Base-by-base conservation (phyloP, 1,284 basidiomycete species). In the Naganishia liquefaciens region DNA sequence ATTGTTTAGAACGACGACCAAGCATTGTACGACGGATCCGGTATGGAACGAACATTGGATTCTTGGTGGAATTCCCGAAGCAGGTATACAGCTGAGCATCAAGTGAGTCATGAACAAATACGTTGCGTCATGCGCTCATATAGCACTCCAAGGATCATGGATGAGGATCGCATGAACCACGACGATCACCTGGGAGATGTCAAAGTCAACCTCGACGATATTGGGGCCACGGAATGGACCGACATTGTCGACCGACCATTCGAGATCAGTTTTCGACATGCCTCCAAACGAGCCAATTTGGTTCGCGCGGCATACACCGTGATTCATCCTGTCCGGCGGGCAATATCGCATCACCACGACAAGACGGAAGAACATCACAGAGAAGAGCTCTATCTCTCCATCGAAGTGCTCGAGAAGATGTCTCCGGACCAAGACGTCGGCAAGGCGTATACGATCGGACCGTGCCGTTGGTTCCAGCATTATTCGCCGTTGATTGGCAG, bases 101-200 rank as follows among this genome's bases (percentile, higher is more conserved):
- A 68, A 71, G 57, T 58, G 21, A 58, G 55, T 15, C 6, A 10
- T 33, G n/a, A 17, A 30, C 27, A 23, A 13, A 1, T 46, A 1
- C 15, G 3, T 46, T 19, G 13, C 42, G 21, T 15, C 17, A 15
- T 37, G 28, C 21, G 44, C 43, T 37, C 30, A 47, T 23, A 5
- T 21, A 2, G 4, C 3, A 27, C 25, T 58, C 17, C 13, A n/a
- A 58, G 55, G 23, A 71, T 83, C 25, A 74, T 75, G 63, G 82
- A 84, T 69, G 82, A 83, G 66, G 82, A 84, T 70, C 72, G 74
- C 1, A 76, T 76, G 4, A 74, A 80, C 62, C 74, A 77, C 58
- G 82, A 84, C 73, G 82, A 84, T 71, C 67, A 76, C 10, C 75
- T 83, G 4, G 82, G 82, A 4, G 77, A 78, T 68, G 72, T 80